A percentile compares a stretch with the other conserved stretches of the same genome.
Conservation (phyloP, 139 green algal species). For the Diplosphaera chodatii region DNA sequence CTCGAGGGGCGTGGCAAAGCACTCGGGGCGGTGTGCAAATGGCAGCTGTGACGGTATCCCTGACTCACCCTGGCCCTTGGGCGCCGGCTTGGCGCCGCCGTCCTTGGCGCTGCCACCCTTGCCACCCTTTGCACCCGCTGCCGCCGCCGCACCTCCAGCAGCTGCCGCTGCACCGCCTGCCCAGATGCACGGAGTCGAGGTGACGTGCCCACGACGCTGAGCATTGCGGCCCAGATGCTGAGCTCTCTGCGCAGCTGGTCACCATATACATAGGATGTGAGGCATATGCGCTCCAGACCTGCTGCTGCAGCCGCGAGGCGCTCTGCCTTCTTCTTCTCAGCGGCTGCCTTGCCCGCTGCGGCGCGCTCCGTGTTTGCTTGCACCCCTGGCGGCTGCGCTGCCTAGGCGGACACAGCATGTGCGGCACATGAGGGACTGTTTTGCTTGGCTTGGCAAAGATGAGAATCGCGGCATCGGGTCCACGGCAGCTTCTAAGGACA, state of each 20-base stretch:
- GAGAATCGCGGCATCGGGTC: no score
- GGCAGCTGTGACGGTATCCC: no score
- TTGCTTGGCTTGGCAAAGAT: no score
- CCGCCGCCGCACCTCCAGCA: neutral
- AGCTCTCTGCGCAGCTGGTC: no score
- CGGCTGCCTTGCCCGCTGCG: neutral
- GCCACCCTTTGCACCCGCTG: conserved; percentile 17
- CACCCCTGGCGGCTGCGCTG: neutral
- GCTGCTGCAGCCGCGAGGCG: neutral
- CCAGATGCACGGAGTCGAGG: no score
- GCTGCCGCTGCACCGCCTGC: conserved; percentile 1
- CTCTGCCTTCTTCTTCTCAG: neutral
- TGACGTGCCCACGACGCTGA: neutral
- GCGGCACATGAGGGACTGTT: no score
- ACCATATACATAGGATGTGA: no score
- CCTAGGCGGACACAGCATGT: neutral
- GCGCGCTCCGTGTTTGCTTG: neutral
- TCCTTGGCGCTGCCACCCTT: conserved; percentile 49
- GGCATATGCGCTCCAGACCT: no score
- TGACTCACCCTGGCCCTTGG: conserved; percentile 14
- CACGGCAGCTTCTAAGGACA: no score
- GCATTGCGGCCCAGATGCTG: no score
- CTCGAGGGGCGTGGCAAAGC: no score
- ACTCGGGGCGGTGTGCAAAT: no score
- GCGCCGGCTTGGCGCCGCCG: conserved; percentile 26